Percentiles rank a stretch among this genome's conserved stretches.
Evolutionary conservation across 768 basidiomycete genomes (phyloP).

Genomic region (Neoboletus magnificus): DNA sequence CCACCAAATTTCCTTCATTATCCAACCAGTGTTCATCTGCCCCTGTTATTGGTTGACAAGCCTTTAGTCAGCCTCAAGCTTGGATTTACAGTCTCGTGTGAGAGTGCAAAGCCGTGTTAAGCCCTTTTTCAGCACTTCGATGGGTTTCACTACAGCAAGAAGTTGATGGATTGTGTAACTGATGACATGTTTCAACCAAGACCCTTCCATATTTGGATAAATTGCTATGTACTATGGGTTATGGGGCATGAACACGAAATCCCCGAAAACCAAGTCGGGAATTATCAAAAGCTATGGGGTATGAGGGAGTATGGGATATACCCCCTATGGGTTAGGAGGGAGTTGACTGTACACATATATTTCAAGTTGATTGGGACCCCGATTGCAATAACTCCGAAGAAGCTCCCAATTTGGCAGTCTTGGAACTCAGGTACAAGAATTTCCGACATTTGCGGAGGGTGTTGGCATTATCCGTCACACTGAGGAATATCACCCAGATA

Average conservation of each 20-base stretch:
- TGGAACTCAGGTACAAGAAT: no score
- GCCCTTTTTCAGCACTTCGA: neutral
- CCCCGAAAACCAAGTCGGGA: neutral
- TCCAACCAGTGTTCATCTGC: neutral
- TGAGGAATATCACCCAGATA: no score
- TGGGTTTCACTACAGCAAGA: neutral
- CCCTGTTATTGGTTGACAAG: neutral
- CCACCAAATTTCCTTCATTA: neutral
- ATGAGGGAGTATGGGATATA: no score
- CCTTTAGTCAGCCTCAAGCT: neutral
- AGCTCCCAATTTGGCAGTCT: no score
- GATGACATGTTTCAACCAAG: no score
- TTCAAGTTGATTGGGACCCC: no score
- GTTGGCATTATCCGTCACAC: no score
- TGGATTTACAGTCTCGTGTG: neutral
- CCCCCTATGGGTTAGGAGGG: no score
- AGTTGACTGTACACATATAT: no score
- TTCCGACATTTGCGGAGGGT: no score
- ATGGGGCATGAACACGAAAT: neutral
- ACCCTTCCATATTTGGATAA: neutral
- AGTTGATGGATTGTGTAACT: neutral
- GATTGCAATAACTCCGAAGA: no score
- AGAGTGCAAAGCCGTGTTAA: neutral
- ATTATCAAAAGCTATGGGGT: no score
- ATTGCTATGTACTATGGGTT: neutral